Evolutionary conservation across 2,329 filamentous ascomycete species (phyloP), one percentile per base, ranked within the genome.

Genomic region (Botryotinia convoluta): DNA sequence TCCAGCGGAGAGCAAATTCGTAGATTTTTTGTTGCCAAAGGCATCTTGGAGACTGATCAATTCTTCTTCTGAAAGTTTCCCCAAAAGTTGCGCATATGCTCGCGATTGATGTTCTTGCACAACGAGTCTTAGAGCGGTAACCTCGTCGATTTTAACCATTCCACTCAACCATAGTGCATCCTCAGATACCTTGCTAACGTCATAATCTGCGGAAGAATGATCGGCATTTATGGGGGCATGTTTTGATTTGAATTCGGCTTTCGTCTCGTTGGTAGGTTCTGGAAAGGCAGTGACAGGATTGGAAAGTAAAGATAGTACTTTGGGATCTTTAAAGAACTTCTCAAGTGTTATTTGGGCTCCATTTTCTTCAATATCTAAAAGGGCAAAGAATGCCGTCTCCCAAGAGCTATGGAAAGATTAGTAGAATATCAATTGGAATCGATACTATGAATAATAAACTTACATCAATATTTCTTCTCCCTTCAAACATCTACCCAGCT

Each of bases 101-200:
- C 94, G 89, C 76, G 88, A 89, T 83, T 98, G 95, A 86, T 92
- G 93, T 86, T 98, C 96, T 63, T 96, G 84, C 10, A 97, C 85
- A 4, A 91, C 91, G 61, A 97, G 86, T 74, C 96, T 89, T 79
- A 99, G 85, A 39, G 95, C 94, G 20, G 91, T 89, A 61, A 96
- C 85, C 81, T 98, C 91, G 81, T 96, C 94, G 76, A 98, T 89
- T 62, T 89, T 87, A 69, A 91, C 89, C 79, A 91, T 89, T 78
- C 92, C 89, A 82, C 93, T 95, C 75, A 99, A 85, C 94, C 95
- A 98, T 77, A 92, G 81, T 48, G 94, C 89, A 84, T 98, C 95
- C 64, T 89, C 88, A 83, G 97, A 97, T 81, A 98, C 89, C 79
- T 92, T 85, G 57, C 92, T 90, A 77, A 97, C 86, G 79, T 95